Conservation (phyloP, 2,329 filamentous ascomycete genomes). For the Boeremia lycopersici region DNA sequence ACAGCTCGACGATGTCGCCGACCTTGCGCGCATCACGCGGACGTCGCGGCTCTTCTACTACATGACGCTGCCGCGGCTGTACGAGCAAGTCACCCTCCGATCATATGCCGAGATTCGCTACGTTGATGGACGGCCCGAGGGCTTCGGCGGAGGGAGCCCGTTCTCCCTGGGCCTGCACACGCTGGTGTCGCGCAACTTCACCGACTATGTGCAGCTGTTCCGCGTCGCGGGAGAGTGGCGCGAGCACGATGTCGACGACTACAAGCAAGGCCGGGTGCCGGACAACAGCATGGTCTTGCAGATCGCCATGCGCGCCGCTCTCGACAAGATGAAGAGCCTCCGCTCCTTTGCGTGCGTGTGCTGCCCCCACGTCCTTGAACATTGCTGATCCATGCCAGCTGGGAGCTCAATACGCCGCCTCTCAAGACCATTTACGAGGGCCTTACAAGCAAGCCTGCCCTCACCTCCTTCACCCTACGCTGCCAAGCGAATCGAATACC, state of each 20-base stretch:
- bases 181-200: slow-evolving; percentile 62
- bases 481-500: slow-evolving; percentile 63
- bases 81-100: slow-evolving; percentile 60
- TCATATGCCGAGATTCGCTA: slow-evolving; percentile 66
- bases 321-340: slow-evolving; percentile 64
- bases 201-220: slow-evolving; percentile 59
- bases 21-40: slow-evolving; percentile 64
- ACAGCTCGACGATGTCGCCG: slow-evolving; percentile 63
- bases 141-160: slow-evolving; percentile 66
- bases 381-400: slow-evolving; percentile 49
- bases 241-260: slow-evolving; percentile 63
- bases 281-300: slow-evolving; percentile 69
- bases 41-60: slow-evolving; percentile 68
- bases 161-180: slow-evolving; percentile 69
- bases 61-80: slow-evolving; percentile 67
- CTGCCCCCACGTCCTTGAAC: not conserved
- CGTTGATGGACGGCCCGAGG: slow-evolving; percentile 62
- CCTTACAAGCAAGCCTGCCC: slow-evolving; percentile 55
- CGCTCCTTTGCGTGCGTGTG: slow-evolving; percentile 56
- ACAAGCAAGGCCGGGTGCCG: slow-evolving; percentile 64
- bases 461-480: slow-evolving; percentile 61
- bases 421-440: slow-evolving; percentile 64
- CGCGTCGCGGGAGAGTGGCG: slow-evolving; percentile 62
- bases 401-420: slow-evolving; percentile 67
- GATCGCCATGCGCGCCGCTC: slow-evolving; percentile 62